Evolutionary conservation across 2,329 filamentous ascomycete genomes (phyloP).

Genomic region (Ophiobolus disseminans): DNA sequence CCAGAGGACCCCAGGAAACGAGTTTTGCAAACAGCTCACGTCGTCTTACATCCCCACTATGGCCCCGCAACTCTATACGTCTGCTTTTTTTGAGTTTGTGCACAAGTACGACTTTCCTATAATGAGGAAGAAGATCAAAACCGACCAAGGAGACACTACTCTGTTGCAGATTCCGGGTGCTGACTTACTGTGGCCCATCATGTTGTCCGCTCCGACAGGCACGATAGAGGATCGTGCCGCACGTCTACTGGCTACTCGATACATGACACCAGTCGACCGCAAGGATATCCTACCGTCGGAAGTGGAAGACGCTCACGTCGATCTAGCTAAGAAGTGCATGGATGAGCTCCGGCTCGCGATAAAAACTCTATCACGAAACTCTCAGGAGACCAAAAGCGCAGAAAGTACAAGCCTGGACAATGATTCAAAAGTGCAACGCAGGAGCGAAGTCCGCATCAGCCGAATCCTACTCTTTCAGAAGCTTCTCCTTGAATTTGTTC

Average conservation of each 20-base stretch:
- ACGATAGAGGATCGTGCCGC: slow-evolving; percentile 74
- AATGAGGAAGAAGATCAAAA: slow-evolving; percentile 19
- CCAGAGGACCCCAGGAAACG: slow-evolving; percentile 28
- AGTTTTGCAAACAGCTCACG: slow-evolving; percentile 41
- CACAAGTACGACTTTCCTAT: slow-evolving; percentile 50
- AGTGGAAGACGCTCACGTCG: slow-evolving; percentile 68
- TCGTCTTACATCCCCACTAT: slow-evolving; percentile 65
- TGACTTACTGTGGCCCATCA: slow-evolving; percentile 84
- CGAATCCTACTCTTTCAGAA: slow-evolving; percentile 47
- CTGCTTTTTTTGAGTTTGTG: slow-evolving; percentile 69
- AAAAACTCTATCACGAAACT: slow-evolving; percentile 13
- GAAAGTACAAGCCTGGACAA: slow-evolving; percentile 20
- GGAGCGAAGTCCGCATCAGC: slow-evolving; percentile 32
- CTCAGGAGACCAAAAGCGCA: not conserved
- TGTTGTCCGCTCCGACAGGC: slow-evolving; percentile 70
- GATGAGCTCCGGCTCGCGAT: slow-evolving; percentile 56
- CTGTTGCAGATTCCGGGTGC: slow-evolving; percentile 61
- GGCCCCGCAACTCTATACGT: slow-evolving; percentile 65
- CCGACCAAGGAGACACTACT: slow-evolving; percentile 24
- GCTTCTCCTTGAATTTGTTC: slow-evolving; percentile 39
- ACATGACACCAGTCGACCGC: slow-evolving; percentile 61
- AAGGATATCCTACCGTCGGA: slow-evolving; percentile 53
- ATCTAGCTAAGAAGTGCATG: slow-evolving; percentile 77
- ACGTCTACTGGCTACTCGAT: slow-evolving; percentile 74
- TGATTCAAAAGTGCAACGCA: slow-evolving; percentile 34